phyloP scores from a whole-genome alignment of 495 filamentous ascomycete genomes.

The Tuber brumale region DNA sequence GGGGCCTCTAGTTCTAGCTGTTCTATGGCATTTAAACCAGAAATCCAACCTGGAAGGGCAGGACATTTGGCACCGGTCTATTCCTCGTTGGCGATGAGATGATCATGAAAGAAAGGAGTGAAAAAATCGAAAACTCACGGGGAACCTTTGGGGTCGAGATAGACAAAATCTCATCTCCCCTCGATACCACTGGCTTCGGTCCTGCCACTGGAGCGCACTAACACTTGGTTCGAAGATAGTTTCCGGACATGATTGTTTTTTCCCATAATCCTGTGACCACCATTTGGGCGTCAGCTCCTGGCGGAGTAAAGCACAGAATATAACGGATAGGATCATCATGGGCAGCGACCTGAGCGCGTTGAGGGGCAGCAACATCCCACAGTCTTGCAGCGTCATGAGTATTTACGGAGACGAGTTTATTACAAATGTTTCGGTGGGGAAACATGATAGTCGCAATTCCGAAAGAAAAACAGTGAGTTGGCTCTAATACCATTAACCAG shows the following conservation, averaged over 20 bases:
- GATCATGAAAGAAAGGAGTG: too few relatives aligned
- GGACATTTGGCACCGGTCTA: too few relatives aligned
- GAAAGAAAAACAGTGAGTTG: background rate
- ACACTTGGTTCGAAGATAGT: constrained; percentile 77
- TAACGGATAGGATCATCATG: constrained; percentile 75
- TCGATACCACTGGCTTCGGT: constrained; percentile 80
- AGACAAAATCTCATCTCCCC: constrained; percentile 79
- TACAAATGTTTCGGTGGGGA: constrained; percentile 48
- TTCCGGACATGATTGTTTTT: constrained; percentile 80
- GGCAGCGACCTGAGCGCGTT: constrained; percentile 59
- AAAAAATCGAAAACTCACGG: too few relatives aligned
- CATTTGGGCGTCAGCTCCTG: constrained; percentile 53
- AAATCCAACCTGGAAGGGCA: constrained; percentile 77
- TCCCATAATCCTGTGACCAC: constrained; percentile 92
- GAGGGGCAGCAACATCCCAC: constrained; percentile 52
- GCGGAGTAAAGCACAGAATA: constrained; percentile 66
- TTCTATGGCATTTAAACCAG: constrained; percentile 89
- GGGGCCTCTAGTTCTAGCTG: constrained; percentile 58
- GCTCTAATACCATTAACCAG: constrained; percentile 67
- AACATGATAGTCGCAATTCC: constrained; percentile 28
- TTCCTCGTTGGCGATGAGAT: too few relatives aligned
- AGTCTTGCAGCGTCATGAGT: constrained; percentile 81
- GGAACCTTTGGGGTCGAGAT: too few relatives aligned
- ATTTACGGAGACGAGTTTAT: constrained; percentile 72
- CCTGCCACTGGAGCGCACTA: constrained; percentile 84